Base-by-base conservation (phyloP, 225 moss, liverwort and hornwort species). In the Sphagnum contortum region DNA sequence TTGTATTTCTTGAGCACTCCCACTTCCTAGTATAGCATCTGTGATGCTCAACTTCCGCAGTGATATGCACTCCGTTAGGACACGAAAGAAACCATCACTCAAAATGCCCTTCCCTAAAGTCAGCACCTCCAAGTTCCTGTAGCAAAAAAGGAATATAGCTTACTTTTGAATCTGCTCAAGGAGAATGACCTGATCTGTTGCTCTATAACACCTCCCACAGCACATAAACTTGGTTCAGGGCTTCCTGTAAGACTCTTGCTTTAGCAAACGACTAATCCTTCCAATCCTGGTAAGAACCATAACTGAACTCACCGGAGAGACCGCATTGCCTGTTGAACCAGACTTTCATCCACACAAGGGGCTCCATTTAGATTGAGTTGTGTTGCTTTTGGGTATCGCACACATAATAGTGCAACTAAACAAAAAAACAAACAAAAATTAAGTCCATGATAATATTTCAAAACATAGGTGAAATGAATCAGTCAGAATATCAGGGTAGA, bases 1-100 rank as follows among this genome's bases (percentile, higher is more conserved):
- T 72, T 91, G 87, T 59, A 98, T 90, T 70, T 98, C 98, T 82
- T 91, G 91, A 53, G 91, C 91, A 62, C 98, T 91, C 68, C 87
- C 87, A 81, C 79, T 98, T 64, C 98, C 98, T 78, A 98, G 69
- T 44, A 78, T 72, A n/a, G 98, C 87, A 70, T 93, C 93, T 64
- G 83, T 76, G 48, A 98, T 89, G 68, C 83, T 93, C 64, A 98
- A 70, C 66, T 78, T 85, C 69, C 86, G 90, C 68, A 98, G 79
- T 11, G 86, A 82, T 57, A 80, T 72, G 64, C 91, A 87, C 50
- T 91, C 93, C 49, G 80, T 83, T 63, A 98, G 75, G 44, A 89
- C 86, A 72, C 76, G 78, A 62, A 98, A 98, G 74, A 98, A 98
- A 48, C 68, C 76, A 63, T 98, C 98, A 50, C 83, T 89, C 67